These are phyloP conservation scores for Sinapis alba DNA, from an alignment of 441 rosid species.

Conservation along the genomic window DNA sequence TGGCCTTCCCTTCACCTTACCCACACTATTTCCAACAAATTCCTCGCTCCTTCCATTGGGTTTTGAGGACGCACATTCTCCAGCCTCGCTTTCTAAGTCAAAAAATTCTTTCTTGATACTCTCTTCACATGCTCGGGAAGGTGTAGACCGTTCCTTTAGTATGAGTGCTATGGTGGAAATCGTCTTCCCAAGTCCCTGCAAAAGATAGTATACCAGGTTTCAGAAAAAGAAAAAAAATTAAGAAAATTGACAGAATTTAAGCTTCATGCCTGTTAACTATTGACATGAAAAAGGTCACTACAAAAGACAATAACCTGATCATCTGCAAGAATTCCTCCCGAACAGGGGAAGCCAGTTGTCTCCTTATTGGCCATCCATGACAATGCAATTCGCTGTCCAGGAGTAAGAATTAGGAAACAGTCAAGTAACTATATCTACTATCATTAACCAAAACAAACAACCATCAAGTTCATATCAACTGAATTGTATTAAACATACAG, in stretches of 20 bases:
- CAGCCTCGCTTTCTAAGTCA: slow-evolving; percentile 70
- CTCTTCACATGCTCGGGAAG: slow-evolving; percentile 44
- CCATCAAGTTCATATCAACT: slow-evolving; percentile 35
- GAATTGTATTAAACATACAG: slow-evolving; percentile 4
- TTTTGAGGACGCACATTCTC: slow-evolving; percentile 44
- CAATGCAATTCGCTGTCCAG: slow-evolving; percentile 89
- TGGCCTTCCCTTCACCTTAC: slow-evolving; percentile 69
- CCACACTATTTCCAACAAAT: slow-evolving; percentile 36
- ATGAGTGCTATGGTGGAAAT: slow-evolving; percentile 94
- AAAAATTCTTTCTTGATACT: slow-evolving; percentile 60
- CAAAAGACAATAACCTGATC: slow-evolving; percentile 71
- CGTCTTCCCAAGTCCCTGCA: slow-evolving; percentile 97
- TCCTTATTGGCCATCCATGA: slow-evolving; percentile 97
- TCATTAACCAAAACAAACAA: slow-evolving; percentile 13
- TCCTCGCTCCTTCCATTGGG: slow-evolving; percentile 37
- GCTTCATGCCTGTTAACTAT: background rate
- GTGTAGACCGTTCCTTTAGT: slow-evolving; percentile 75
- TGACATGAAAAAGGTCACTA: slow-evolving; percentile 29
- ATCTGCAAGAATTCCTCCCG: slow-evolving; percentile 97
- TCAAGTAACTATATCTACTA: background rate
- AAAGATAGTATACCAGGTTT: slow-evolving; percentile 18
- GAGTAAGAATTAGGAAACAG: slow-evolving; percentile 20
- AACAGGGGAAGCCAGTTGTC: slow-evolving; percentile 64
- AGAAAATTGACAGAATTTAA: background rate
- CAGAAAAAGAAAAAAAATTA: background rate